These are phyloP conservation scores for Boletus pseudo-olivaceus DNA, from an alignment of 768 basidiomycete species.

Conservation along the genomic window DNA sequence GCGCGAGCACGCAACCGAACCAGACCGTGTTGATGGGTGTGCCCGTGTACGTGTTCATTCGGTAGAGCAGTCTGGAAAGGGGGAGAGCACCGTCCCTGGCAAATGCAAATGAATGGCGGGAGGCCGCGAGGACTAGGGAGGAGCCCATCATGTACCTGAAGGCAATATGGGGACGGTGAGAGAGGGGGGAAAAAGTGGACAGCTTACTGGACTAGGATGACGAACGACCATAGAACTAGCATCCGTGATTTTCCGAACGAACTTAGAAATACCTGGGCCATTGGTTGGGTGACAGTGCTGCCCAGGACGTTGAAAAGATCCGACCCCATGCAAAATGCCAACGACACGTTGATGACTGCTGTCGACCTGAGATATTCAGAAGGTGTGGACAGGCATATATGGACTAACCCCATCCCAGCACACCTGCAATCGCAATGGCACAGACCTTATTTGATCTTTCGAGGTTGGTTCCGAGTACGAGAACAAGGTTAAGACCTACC, in stretches of 20 bases:
- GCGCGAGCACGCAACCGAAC: constrained; percentile 40
- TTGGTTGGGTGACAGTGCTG: constrained; percentile 35
- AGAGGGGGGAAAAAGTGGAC: neutral
- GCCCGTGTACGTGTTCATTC: constrained; percentile 45
- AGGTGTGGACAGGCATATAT: neutral
- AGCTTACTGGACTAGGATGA: constrained; percentile 45
- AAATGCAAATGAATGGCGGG: constrained; percentile 54
- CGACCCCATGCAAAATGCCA: constrained; percentile 56
- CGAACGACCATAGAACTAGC: constrained; percentile 49
- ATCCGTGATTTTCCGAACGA: constrained; percentile 41
- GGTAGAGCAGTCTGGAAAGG: constrained; percentile 48
- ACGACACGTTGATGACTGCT: constrained; percentile 46
- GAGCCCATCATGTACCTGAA: constrained; percentile 45
- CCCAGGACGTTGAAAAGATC: constrained; percentile 38
- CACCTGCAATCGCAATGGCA: constrained; percentile 41
- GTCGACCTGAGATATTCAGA: neutral
- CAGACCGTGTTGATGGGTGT: constrained; percentile 61
- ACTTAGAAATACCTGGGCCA: constrained; percentile 39
- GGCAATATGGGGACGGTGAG: neutral
- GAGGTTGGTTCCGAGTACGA: neutral
- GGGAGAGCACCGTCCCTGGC: constrained; percentile 59
- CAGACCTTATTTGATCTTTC: constrained; percentile 14
- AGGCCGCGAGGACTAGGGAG: constrained; percentile 40
- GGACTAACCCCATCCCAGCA: constrained; percentile 42
- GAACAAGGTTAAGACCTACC: constrained; percentile 25